Base-by-base conservation (phyloP, 768 basidiomycete species). In the Paxillus involutus region DNA sequence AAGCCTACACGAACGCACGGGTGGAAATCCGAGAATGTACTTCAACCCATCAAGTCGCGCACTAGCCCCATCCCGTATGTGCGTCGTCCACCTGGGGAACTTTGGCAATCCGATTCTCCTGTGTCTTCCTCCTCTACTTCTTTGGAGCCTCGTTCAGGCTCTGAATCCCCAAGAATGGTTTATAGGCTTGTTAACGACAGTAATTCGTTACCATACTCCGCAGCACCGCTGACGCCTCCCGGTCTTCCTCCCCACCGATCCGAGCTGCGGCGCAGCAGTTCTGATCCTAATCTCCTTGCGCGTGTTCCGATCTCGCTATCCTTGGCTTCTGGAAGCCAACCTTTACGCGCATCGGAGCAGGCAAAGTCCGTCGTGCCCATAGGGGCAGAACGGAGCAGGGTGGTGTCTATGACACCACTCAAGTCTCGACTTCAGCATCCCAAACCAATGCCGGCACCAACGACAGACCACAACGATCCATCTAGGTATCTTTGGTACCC, bases 341-440 rank as follows among this genome's bases (percentile, higher is more conserved):
- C 66, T 46, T 19, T 68, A 11, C 41, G 42, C 45, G 58, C 58
- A 26, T 55, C 62, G 3, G 62, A 68, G 17, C 60, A 40, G 12
- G 55, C 56, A 36, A 71, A 59, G 26, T 40, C 49, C 26, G 59
- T 68, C 11, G 47, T 54, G 2, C 69, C 69, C 24, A 71, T 68
- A 52, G 68, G 69, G 33, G 66, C 68, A 33, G 69, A 70, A 55
- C 62, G 70, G n/a, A 63, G 55, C 32, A 43, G 63, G 9, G 64
- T 61, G 3, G 41, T 64, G 19, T 58, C 66, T 12, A 61, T 59
- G 46, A 47, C 52, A 44, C 46, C 65, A 13, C 46, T 46, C 48
- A 56, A 52, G 24, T 14, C 63, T 6, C 41, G 45, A 17, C n/a
- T 12, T 19, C 58, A 45, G 30, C 52, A 48, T n/a, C 14, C 50